phyloP scores from a whole-genome alignment of 441 rosid genomes.

The Brassica hybrid region DNA sequence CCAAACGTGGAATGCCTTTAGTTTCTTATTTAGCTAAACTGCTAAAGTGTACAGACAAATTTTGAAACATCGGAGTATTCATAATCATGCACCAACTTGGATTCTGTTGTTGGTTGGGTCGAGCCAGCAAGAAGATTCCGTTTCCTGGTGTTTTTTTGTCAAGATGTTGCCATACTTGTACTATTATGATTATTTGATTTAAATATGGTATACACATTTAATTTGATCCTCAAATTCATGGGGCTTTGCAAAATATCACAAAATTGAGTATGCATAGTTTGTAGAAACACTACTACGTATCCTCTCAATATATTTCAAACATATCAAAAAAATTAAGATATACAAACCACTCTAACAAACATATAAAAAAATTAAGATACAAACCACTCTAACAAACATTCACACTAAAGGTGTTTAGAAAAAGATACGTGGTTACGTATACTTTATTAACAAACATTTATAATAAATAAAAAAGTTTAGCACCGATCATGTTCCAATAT shows the following conservation, averaged over 20 bases:
- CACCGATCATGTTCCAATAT: not conserved
- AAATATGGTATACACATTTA: not conserved
- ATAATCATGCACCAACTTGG: not conserved
- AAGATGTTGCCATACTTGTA: slow-evolving; percentile 2
- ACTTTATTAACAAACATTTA: not conserved
- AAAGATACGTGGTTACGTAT: not conserved
- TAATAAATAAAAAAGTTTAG: not conserved
- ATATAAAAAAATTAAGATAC: slow-evolving; percentile 1
- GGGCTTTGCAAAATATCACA: not conserved
- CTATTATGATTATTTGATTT: not conserved
- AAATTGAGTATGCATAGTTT: not conserved
- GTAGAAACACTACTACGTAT: not conserved
- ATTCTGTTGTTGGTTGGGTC: not conserved
- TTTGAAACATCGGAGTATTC: not conserved
- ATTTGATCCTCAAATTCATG: not conserved
- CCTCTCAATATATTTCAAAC: not conserved
- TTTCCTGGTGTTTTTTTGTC: not conserved
- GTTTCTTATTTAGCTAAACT: slow-evolving; percentile 1
- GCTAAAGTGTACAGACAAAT: not conserved
- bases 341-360: no score
- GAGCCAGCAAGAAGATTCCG: not conserved
- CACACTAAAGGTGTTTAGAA: not conserved
- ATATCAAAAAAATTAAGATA: no score
- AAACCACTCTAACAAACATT: slow-evolving; percentile 3
- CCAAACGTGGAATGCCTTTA: not conserved